phyloP scores from a whole-genome alignment of 2,329 filamentous ascomycete species.

The Coniochaeta ligniaria region DNA sequence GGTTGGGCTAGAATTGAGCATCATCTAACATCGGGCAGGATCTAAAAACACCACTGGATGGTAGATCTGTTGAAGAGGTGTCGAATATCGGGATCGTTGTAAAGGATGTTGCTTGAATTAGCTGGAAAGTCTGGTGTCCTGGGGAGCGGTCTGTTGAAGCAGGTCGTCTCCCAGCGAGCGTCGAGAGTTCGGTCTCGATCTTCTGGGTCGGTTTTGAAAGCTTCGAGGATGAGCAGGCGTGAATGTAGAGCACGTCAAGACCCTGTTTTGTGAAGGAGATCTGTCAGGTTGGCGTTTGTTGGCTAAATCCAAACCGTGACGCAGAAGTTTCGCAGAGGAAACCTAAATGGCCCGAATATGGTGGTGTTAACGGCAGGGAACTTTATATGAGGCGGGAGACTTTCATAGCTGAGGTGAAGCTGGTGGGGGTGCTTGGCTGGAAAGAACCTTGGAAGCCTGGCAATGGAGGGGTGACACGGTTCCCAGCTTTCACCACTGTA shows the following conservation, averaged over 20 bases:
- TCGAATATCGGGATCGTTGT: background rate
- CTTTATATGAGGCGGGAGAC: background rate
- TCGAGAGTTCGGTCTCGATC: background rate
- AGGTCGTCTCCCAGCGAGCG: background rate
- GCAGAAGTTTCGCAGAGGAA: background rate
- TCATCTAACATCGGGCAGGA: background rate
- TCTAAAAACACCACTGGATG: background rate
- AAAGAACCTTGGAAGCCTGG: background rate
- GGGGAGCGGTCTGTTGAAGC: background rate
- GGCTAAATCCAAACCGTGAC: background rate
- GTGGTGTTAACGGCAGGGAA: background rate
- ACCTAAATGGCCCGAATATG: background rate
- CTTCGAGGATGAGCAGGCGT: background rate
- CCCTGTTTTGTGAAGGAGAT: background rate
- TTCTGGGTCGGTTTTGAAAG: background rate
- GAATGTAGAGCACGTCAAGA: background rate
- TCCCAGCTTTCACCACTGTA: background rate
- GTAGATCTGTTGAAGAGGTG: background rate
- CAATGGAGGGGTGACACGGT: background rate
- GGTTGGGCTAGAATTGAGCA: background rate
- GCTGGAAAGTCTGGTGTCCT: background rate
- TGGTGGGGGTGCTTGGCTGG: background rate
- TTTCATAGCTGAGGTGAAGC: background rate
- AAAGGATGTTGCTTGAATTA: background rate
- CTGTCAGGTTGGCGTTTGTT: background rate